Base-by-base conservation (phyloP, 148 eudicot species). In the Vaccinium darrowii region DNA sequence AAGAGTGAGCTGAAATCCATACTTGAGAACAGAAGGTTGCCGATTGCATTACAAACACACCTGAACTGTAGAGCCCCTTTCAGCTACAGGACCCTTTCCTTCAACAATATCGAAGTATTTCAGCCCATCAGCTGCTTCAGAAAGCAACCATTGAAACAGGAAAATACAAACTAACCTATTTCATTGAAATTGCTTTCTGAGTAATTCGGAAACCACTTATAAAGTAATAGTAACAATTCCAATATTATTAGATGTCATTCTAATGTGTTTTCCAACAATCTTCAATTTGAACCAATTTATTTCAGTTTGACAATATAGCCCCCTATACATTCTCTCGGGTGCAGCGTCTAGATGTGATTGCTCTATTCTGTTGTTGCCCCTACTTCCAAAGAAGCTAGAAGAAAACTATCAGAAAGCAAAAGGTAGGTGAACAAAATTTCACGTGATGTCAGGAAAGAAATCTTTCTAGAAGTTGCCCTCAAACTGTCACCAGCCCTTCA, bases 61-160 rank as follows among this genome's bases (percentile, higher is more conserved):
- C 98, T 93, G 96, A 89, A 97, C 97, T 27, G 92, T 91, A 10
- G 98, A 88, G 62, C 99, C 98, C 75, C 91, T 92, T 84, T 88
- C 92, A 86, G 98, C 99, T 56, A 86, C 88, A 52, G 96, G 94
- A 81, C 99, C 99, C 80, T 86, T 93, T 63, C 99, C 99, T 87
- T 93, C 93, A 84, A 90, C 89, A 88, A 95, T 8, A 88, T 97
- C 99, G 80, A 87, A 93, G 89, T 95, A 97, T 86, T 95, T 95
- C 76, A 97, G 84, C 80, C 99, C 99, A 86, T 97, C 98, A 74
- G 93, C 99, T 97, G 98, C 86, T 84, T 81, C 84, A 72, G 76
- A 62, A 87, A 84, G 58, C 7, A 85, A 71, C 25, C 33, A 60
- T 84, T 36, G 83, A 83, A 47, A n/a, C 47, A 60, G 19, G 78